Base-by-base conservation (phyloP, 2,329 filamentous ascomycete species). In the Aspergillus phoenicis region DNA sequence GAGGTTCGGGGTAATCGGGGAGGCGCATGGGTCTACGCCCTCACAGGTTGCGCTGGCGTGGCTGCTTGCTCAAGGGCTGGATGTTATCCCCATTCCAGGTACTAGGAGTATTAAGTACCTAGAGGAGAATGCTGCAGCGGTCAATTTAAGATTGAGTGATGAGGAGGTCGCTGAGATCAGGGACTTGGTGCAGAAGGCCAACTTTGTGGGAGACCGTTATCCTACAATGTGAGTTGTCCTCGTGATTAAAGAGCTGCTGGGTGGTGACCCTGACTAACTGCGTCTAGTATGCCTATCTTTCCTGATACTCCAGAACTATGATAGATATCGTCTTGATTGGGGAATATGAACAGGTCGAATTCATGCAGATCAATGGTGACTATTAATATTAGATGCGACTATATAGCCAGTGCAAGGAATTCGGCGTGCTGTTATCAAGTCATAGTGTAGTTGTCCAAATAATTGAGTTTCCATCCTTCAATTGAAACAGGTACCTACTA, bases 41-140 rank as follows among this genome's bases (percentile, higher is more conserved):
- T 80, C 79, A 1, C 83, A 91, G 69, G 70, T 91, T 33, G 83
- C 85, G 1, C 76, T 90, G 28, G 87, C 87, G 0, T 90, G 87
- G 87, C 66, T 90, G 59, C 67, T 87, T 64, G 82, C 82, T 4
- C 86, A 59, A 36, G 62, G 36, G 15, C 54, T 28, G 7, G 51
- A 30, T 48, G 22, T 62, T 8, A 51, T 64, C 7, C 56, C 48
- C 15, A 57, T 61, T 17, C 61, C 60, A 4, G 60, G 60, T 4
- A 59, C 60, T 7, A 52, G 41, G 22, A 8, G 24, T 5, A 6
- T 22, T 1, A 52, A 24, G 3, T 33, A 26, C 4, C 43, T 59
- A 17, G 57, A 38, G 11, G 45, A 62, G 43, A 59, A 62, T 45
- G 36, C 39, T 15, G 45, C 17, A 7, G 52, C 60, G 11, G 47